Conservation (phyloP, 306 rosid species). For the Quercus ilex region DNA sequence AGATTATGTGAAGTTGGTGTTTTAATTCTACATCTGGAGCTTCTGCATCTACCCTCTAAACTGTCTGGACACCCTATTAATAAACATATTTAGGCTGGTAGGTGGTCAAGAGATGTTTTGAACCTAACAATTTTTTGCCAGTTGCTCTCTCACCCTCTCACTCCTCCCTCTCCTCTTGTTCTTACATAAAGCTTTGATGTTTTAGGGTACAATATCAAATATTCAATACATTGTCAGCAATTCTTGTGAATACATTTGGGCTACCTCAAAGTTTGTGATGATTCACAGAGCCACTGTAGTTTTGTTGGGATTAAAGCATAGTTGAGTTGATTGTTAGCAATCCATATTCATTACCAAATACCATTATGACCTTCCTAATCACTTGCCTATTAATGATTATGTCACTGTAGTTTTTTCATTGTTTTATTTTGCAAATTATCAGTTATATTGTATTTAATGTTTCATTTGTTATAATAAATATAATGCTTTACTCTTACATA, state of each 20-base stretch:
- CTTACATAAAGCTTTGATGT: background rate
- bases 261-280: background rate
- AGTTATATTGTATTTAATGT: background rate
- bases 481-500: background rate
- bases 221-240: background rate
- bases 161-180: background rate
- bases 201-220: background rate
- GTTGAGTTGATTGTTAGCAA: background rate
- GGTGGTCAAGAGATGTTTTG: background rate
- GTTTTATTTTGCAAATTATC: background rate
- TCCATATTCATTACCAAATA: background rate
- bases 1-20: no score
- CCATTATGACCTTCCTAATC: background rate
- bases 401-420: background rate
- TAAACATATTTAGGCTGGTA: background rate
- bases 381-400: background rate
- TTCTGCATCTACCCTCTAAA: background rate
- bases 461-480: background rate
- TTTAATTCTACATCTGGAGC: background rate
- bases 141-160: background rate
- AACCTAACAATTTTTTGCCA: background rate
- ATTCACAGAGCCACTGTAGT: background rate
- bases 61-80: background rate
- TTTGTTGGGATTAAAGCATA: background rate
- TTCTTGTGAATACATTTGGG: background rate